Percentiles rank a stretch among this genome's conserved stretches.
Conservation (phyloP, 768 basidiomycete species). For the Lanmaoa rubissima region DNA sequence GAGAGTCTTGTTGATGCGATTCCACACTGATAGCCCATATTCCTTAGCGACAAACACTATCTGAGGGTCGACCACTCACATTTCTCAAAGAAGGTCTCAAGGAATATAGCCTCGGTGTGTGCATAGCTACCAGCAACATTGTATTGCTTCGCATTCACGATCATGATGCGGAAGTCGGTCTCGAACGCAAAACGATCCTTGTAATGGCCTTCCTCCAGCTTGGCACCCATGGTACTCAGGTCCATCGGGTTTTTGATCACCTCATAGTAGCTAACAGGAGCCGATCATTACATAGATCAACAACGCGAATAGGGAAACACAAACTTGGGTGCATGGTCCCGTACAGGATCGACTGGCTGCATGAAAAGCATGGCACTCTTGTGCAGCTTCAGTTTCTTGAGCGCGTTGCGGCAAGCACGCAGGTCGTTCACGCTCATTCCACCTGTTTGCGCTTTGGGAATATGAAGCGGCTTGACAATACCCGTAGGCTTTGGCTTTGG, state of each 20-base stretch:
- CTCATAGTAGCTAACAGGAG: conserved; percentile 73
- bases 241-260: conserved; percentile 95
- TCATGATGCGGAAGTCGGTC: conserved; percentile 85
- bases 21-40: conserved; percentile 65
- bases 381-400: conserved; percentile 77
- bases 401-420: conserved; percentile 66
- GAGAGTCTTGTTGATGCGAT: conserved; percentile 79
- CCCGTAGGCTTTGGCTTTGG: conserved; percentile 25
- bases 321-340: conserved; percentile 87
- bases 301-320: conserved; percentile 1
- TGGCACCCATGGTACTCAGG: conserved; percentile 81
- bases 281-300: neutral
- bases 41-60: conserved; percentile 7
- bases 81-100: conserved; percentile 85
- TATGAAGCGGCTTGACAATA: conserved; percentile 41
- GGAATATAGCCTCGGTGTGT: conserved; percentile 67
- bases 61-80: conserved; percentile 46
- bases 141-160: conserved; percentile 83
- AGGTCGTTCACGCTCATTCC: conserved; percentile 80
- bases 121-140: conserved; percentile 71
- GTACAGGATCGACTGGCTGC: conserved; percentile 93
- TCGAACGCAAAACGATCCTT: conserved; percentile 80
- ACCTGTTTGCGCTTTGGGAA: conserved; percentile 68
- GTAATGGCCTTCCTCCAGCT: conserved; percentile 85
- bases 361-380: conserved; percentile 75